Base-by-base conservation (phyloP, 495 filamentous ascomycete genomes). In the Jackrogersella multiformis region DNA sequence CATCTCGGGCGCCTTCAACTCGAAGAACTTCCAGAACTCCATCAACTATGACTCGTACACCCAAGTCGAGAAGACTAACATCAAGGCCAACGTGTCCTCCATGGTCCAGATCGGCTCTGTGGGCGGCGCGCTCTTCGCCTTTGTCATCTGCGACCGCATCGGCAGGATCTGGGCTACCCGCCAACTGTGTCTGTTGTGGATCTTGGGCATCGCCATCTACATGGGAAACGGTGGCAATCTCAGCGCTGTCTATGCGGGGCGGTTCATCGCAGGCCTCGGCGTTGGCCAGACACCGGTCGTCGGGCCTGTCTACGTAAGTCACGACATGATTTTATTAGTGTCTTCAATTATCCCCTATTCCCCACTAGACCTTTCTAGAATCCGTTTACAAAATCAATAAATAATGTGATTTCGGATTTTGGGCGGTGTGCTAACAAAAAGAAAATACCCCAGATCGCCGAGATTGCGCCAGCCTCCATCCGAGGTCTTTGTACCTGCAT, bases 101-200 rank as follows among this genome's bases (percentile, higher is more conserved):
- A 91, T 91, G 89, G 89, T 90, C 0, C 89, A 90, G 67, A 85
- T 90, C 55, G 89, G 89, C 7, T 86, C 83, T 20, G 86, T 91
- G 8, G 86, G 78, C 4, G 89, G 89, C 13, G 87, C 87, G 30
- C 78, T 89, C 7, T 80, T 90, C 79, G 88, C 88, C 6, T 90
- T 90, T 75, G 65, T 87, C 10, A 75, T 89, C 23, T 90, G 87
- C 66, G 88, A 92, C 68, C 86, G 84, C 53, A 85, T 90, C 61
- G 88, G 88, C 21, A 86, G 89, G 65, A 80, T 90, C 39, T 89
- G 87, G 86, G 88, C 89, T 2, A 90, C 89, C 4, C 82, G 88
- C 3, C 83, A 86, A 62, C 82, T 91, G 0, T 90, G 87, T 58
- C 4, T 87, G 3, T 41, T 90, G 1, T 92, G 89, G 89, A 84